phyloP scores from a whole-genome alignment of 495 filamentous ascomycete species.

The Hypoxylon perforatum region DNA sequence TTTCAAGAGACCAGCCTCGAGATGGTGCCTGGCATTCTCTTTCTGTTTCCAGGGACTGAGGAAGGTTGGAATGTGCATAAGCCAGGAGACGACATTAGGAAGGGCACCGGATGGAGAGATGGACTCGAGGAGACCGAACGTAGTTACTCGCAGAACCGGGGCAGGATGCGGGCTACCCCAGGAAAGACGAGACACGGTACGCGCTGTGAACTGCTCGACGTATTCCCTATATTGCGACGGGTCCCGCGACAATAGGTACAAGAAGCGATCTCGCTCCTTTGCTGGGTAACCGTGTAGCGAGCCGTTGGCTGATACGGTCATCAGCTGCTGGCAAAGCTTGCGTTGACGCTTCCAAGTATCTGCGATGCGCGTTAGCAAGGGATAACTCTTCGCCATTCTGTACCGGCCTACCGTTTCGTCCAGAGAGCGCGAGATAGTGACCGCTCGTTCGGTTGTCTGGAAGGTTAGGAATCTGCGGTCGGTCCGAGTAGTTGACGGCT shows the following conservation, averaged over 20 bases:
- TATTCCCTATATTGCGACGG: conserved; percentile 62
- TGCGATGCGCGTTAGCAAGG: conserved; percentile 31
- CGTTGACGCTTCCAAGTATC: conserved; percentile 69
- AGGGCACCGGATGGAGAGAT: conserved; percentile 68
- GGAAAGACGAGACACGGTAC: conserved; percentile 66
- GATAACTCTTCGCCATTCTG: neutral
- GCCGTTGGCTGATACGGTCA: conserved; percentile 57
- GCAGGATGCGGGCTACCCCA: conserved; percentile 65
- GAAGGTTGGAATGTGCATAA: conserved; percentile 55
- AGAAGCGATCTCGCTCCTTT: conserved; percentile 64
- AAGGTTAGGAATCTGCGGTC: conserved; percentile 65
- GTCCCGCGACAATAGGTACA: conserved; percentile 55
- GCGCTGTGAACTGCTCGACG: conserved; percentile 69
- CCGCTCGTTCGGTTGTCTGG: conserved; percentile 66
- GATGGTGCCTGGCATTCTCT: conserved; percentile 52
- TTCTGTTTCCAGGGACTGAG: conserved; percentile 65
- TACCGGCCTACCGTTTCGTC: conserved; percentile 57
- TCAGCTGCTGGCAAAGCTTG: conserved; percentile 67
- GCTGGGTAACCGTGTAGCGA: conserved; percentile 63
- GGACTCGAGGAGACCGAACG: conserved; percentile 67
- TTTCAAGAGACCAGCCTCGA: conserved; percentile 52
- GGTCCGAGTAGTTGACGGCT: conserved; percentile 69
- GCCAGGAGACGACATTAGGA: conserved; percentile 59
- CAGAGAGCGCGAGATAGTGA: conserved; percentile 66
- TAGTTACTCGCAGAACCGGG: conserved; percentile 63